A percentile compares a stretch with the other conserved stretches of the same genome.
These are phyloP conservation scores for Olyra latifolia DNA, from an alignment of 176 grass and related monocot species.

Conservation along the genomic window DNA sequence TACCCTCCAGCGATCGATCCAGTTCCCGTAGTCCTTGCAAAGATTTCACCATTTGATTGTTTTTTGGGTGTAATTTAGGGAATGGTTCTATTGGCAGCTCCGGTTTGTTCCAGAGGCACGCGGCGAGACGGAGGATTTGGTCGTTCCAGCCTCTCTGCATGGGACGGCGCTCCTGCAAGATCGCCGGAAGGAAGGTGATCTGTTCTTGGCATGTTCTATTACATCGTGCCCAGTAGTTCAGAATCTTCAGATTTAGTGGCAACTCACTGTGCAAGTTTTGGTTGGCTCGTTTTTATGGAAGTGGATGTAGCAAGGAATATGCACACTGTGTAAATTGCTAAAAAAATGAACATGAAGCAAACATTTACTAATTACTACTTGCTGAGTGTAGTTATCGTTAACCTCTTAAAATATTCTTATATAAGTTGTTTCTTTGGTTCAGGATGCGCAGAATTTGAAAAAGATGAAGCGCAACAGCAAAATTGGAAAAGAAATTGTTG, in stretches of 20 bases:
- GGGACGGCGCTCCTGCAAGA: slow-evolving; percentile 96
- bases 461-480: slow-evolving; percentile 99
- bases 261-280: not conserved
- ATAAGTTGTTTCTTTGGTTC: slow-evolving; percentile 26
- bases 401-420: slow-evolving; percentile 13
- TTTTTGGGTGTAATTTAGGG: slow-evolving; percentile 36
- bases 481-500: slow-evolving; percentile 95
- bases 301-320: not conserved
- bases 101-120: slow-evolving; percentile 16
- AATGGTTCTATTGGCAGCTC: not conserved
- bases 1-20: slow-evolving; percentile 18
- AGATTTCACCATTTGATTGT: not conserved
- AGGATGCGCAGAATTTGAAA: slow-evolving; percentile 95
- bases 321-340: not conserved
- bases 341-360: not conserved
- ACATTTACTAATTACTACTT: not conserved
- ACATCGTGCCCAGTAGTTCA: not conserved
- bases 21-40: not conserved
- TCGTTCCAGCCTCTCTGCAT: slow-evolving; percentile 76
- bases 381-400: slow-evolving; percentile 19
- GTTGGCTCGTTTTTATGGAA: not conserved
- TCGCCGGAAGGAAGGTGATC: slow-evolving; percentile 95
- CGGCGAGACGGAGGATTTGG: slow-evolving; percentile 56
- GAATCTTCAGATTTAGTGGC: not conserved
- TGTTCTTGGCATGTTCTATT: not conserved